phyloP scores from a whole-genome alignment of 2,329 filamentous ascomycete genomes.

The Leptographium wingfieldii region DNA sequence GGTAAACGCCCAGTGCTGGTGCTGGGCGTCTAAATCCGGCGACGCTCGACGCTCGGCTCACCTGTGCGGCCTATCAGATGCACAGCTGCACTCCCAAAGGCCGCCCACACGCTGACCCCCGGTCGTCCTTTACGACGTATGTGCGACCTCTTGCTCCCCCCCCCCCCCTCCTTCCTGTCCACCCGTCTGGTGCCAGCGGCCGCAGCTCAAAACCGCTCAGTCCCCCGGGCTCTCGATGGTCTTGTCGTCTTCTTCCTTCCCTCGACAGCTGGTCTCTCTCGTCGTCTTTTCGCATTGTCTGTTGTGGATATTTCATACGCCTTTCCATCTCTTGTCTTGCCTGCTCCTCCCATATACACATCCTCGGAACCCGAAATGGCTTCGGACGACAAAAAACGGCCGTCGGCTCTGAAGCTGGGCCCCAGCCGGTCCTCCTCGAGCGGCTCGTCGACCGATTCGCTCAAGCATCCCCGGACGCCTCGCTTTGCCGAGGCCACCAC shows the following conservation, averaged over 20 bases:
- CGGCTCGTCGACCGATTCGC: constrained; percentile 39
- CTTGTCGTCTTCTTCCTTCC: constrained; percentile 20
- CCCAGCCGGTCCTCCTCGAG: constrained; percentile 38
- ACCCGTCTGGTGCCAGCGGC: constrained; percentile 12
- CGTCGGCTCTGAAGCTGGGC: constrained; percentile 40
- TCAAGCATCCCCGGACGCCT: constrained; percentile 59
- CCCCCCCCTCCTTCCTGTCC: constrained; percentile 19
- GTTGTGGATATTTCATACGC: constrained; percentile 19
- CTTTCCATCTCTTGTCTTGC: constrained; percentile 21
- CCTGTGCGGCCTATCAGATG: constrained; percentile 29
- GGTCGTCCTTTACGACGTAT: constrained; percentile 14
- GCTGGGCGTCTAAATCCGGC: constrained; percentile 32
- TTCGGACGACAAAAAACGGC: constrained; percentile 42
- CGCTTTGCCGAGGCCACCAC: constrained; percentile 73
- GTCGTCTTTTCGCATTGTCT: constrained; percentile 20
- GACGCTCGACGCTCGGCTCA: constrained; percentile 23
- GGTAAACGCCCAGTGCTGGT: constrained; percentile 16
- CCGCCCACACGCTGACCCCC: constrained; percentile 21
- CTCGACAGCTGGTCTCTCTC: constrained; percentile 44
- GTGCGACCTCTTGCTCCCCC: constrained; percentile 19
- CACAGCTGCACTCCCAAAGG: constrained; percentile 15
- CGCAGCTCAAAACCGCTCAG: constrained; percentile 39
- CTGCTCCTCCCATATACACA: constrained; percentile 1
- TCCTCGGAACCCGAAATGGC: not conserved
- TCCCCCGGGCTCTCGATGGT: constrained; percentile 25